A percentile compares a stretch with the other conserved stretches of the same genome.
phyloP scores from a whole-genome alignment of 352 stramenopile genomes.

The Phytophthora capsici region DNA sequence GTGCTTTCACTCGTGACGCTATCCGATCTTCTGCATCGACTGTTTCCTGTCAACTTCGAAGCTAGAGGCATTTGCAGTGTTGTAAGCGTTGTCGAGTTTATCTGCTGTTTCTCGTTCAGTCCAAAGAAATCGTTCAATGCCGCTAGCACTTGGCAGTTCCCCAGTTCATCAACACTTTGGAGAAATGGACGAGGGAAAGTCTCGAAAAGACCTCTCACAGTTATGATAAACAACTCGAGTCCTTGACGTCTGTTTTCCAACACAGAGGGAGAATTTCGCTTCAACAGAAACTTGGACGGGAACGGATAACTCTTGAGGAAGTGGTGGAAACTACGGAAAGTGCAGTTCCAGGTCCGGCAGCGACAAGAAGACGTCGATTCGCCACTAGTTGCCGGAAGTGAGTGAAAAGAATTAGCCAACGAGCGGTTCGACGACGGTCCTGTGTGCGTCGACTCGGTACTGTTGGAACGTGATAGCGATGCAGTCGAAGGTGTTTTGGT shows the following conservation, averaged over 20 bases:
- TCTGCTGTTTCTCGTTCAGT: slow-evolving; percentile 39
- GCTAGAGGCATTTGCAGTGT: slow-evolving; percentile 15
- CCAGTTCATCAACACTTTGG: slow-evolving; percentile 40
- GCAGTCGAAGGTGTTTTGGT: slow-evolving; percentile 44
- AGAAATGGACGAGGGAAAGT: slow-evolving; percentile 59
- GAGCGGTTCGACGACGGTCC: slow-evolving; percentile 4
- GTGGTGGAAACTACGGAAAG: slow-evolving; percentile 55
- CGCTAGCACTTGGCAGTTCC: slow-evolving; percentile 54
- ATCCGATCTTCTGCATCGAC: slow-evolving; percentile 18
- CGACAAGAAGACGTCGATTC: slow-evolving; percentile 34
- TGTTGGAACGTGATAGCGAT: slow-evolving; percentile 25
- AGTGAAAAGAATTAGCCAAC: slow-evolving; percentile 27
- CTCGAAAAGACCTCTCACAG: slow-evolving; percentile 55
- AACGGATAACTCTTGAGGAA: slow-evolving; percentile 63
- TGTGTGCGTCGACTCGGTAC: neutral
- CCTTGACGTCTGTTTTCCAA: slow-evolving; percentile 50
- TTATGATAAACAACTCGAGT: slow-evolving; percentile 60
- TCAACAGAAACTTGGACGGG: slow-evolving; percentile 59
- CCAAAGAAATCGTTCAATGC: slow-evolving; percentile 54
- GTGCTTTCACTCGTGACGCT: slow-evolving; percentile 27
- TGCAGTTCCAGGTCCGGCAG: slow-evolving; percentile 58
- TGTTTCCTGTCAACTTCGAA: slow-evolving; percentile 3
- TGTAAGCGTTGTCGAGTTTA: slow-evolving; percentile 12
- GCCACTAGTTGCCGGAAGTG: slow-evolving; percentile 3
- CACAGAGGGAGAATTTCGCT: slow-evolving; percentile 38